Evolutionary conservation across 2,329 filamentous ascomycete species (phyloP), one percentile per base, ranked within the genome.

Genomic region (Cladobotryum mycophilum): DNA sequence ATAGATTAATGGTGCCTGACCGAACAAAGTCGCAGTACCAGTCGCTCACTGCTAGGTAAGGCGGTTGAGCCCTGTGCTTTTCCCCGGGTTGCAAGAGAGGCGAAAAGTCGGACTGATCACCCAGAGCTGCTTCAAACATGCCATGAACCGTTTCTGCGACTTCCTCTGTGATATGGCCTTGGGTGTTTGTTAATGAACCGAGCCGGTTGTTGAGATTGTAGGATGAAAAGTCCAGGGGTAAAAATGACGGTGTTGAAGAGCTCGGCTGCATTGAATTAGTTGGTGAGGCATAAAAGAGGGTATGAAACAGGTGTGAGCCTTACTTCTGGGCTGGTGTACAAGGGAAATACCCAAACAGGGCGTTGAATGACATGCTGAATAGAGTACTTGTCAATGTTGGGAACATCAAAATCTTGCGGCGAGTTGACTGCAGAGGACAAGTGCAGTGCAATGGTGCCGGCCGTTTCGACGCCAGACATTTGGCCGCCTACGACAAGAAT

Each of bases 391-490:
- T 74, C 72, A 1, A 75, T 60, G 41, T 75, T 66, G 0, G 64
- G 49, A 4, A 81, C 66, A 0, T 58, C 48, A 30, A 65, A 72
- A 1, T 67, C 53, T 0, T 66, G 68, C 0, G 82, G 78, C 0
- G 79, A 76, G 62, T 85, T 72, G 12, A 68, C 66, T 3, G 78
- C 76, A 5, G 82, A 82, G 0, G 88, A 91, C 1, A 92, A 66
- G 55, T 90, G 82, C 4, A 81, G 75, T 11, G 86, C 87, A 45
- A 91, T 79, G 2, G 84, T 82, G 9, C 81, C 84, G 0, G 88
- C 85, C 45, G 85, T 85, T 69, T 95, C 89, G 5, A 87, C 80
- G 1, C 88, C 88, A 2, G 88, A 92, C 78, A 93, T 90, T 59
- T 90, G 87, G 0, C 88, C 88, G 1, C 89, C 89, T 1, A 90